Evolutionary conservation across 2,329 filamentous ascomycete species (phyloP).

Genomic region (Aureobasidium sp.): DNA sequence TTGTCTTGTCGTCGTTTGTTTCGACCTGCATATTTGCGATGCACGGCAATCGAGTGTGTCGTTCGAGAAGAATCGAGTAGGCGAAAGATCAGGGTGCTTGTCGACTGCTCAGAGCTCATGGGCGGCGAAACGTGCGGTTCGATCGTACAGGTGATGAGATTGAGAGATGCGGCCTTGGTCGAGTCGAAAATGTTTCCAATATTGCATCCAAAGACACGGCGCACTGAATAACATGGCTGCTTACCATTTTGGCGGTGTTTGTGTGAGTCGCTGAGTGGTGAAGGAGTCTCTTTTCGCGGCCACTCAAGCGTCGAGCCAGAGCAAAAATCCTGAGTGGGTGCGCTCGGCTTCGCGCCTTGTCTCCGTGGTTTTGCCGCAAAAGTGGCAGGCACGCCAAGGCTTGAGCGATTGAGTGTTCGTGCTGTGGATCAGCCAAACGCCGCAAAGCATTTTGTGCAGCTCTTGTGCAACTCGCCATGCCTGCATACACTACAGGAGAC

Average conservation of each 20-base stretch:
- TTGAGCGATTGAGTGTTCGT: too few species aligned
- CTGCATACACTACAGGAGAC: neutral
- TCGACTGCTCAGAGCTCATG: neutral
- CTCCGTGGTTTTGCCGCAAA: too few species aligned
- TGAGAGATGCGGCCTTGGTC: neutral
- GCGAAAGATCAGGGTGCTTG: neutral
- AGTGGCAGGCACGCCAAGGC: too few species aligned
- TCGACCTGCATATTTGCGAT: neutral
- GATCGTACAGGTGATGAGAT: neutral
- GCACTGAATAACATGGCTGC: slow-evolving; percentile 3
- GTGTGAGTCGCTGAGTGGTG: slow-evolving; percentile 15
- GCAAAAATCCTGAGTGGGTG: slow-evolving; percentile 4
- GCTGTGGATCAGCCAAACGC: neutral
- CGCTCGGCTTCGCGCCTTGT: neutral
- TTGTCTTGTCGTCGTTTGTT: neutral
- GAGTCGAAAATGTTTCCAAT: neutral
- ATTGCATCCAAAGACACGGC: slow-evolving; percentile 9
- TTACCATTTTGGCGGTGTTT: slow-evolving; percentile 22
- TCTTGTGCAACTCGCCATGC: neutral
- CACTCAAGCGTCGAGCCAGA: neutral
- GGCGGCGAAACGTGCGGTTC: neutral
- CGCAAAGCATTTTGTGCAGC: neutral
- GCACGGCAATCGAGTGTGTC: neutral
- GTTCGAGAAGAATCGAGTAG: neutral
- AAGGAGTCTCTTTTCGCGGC: slow-evolving; percentile 8